Evolutionary conservation across 192 early-diverging fungal species (phyloP), one percentile per base, ranked within the genome.

Genomic region (Backusella tarrabulga): DNA sequence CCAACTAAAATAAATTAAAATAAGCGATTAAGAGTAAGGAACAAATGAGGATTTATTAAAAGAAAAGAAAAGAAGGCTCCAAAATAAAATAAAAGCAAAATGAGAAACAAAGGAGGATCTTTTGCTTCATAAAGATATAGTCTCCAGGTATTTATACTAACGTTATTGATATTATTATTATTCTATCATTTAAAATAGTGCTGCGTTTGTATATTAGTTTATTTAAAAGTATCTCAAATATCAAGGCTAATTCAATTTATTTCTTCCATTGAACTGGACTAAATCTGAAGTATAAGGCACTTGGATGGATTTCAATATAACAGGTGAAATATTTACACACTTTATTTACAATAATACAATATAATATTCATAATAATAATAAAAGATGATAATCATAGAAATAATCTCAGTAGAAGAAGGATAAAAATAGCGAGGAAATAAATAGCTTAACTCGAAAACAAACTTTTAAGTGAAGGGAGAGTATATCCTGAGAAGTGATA

Each of bases 401-500:
- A 41, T 23, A 70, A 70, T 40, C 17, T 11, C 19, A 40, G 40
- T 21, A 21, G 1, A 7, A 69, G 12, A 41, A 38, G 0, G 36
- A 70, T 40, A 70, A 35, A 70, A 12, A 6, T 23, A 36, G 68
- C 11, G 7, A 69, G n/a, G 9, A 8, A 36, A 19, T 70, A 41
- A 34, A n/a, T 68, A 38, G 23, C n/a, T 70, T 38, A 70, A 70
- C 14, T 70, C 21, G 35, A 70, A 23, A 70, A 70, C 12, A 70
- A 70, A 4, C 35, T 70, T 70, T 36, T 70, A 70, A 70, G 38
- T 21, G 68, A 70, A 41, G 68, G 68, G 7, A 70, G 68, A 23
- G 68, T 40, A 40, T 40, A 41, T 19, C 38, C 68, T 38, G 34
- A 36, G 21, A 23, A 41, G 21, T n/a, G 35, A 41, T 23, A 23